A percentile compares a stretch with the other conserved stretches of the same genome.
Evolutionary conservation across 176 grass and related monocot species (phyloP).

Genomic region (Coix lacrymajobi): DNA sequence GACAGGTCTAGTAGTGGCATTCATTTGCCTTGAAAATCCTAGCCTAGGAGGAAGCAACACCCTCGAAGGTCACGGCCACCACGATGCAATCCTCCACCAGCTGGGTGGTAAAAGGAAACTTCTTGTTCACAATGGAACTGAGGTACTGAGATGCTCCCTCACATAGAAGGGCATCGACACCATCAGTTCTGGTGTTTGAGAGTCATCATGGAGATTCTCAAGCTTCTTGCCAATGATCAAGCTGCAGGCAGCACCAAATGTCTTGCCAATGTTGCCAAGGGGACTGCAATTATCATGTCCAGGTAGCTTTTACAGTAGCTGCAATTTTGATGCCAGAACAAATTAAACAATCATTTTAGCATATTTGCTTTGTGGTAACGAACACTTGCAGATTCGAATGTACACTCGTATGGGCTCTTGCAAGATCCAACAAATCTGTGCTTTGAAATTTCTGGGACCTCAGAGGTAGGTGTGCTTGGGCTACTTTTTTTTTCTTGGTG

Average conservation of each 20-base stretch:
- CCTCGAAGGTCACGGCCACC: constrained; percentile 36
- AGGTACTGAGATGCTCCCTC: constrained; percentile 66
- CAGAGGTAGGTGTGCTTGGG: constrained; percentile 35
- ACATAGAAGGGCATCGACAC: constrained; percentile 41
- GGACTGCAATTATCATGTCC: constrained; percentile 42
- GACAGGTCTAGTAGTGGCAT: constrained; percentile 23
- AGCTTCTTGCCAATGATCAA: constrained; percentile 41
- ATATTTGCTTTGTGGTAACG: not conserved
- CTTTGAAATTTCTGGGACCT: constrained; percentile 35
- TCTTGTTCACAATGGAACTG: constrained; percentile 61
- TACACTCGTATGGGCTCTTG: constrained; percentile 30
- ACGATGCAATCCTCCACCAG: constrained; percentile 56
- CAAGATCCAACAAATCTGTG: constrained; percentile 55
- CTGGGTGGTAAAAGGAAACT: constrained; percentile 51
- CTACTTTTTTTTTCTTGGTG: constrained; percentile 58
- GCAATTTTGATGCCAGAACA: not conserved
- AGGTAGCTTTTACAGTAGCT: constrained; percentile 70
- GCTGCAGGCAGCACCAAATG: constrained; percentile 42
- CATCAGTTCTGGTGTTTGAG: constrained; percentile 54
- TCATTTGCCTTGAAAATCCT: constrained; percentile 75
- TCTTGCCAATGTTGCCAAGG: constrained; percentile 44
- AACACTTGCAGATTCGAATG: not conserved
- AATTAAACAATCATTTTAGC: not conserved
- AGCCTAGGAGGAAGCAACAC: constrained; percentile 51
- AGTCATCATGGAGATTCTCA: constrained; percentile 55